A percentile compares a stretch with the other conserved stretches of the same genome.
phyloP scores from a whole-genome alignment of 148 eudicot species.

The Rhododendron molle region DNA sequence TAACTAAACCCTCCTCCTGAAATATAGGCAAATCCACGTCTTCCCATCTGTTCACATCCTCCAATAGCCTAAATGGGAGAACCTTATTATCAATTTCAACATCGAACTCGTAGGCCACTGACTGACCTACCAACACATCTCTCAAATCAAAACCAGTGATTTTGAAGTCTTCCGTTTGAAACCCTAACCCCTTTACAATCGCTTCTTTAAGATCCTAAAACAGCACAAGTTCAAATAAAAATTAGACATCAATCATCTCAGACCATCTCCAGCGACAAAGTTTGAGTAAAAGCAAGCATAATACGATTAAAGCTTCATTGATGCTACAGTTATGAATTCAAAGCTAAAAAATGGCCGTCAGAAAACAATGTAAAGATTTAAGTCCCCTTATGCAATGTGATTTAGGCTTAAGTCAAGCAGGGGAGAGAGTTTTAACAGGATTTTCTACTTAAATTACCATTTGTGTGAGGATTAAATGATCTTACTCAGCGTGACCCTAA shows the following conservation, averaged over 20 bases:
- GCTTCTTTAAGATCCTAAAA: conserved; percentile 37
- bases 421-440: background rate
- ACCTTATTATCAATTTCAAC: conserved; percentile 80
- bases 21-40: conserved; percentile 86
- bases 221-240: background rate
- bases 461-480: background rate
- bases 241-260: background rate
- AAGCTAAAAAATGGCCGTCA: background rate
- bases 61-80: conserved; percentile 74
- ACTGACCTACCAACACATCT: conserved; percentile 42
- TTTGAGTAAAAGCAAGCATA: background rate
- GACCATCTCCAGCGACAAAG: background rate
- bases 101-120: conserved; percentile 86
- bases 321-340: background rate
- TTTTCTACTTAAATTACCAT: background rate
- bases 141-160: conserved; percentile 49
- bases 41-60: conserved; percentile 89
- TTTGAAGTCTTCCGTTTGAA: conserved; percentile 50
- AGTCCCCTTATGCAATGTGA: background rate
- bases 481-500: background rate
- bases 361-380: background rate
- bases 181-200: conserved; percentile 49
- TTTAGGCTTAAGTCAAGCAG: background rate
- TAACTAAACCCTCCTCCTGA: conserved; percentile 37
- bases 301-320: background rate